Evolutionary conservation across 805 yeast species (phyloP).

Genomic region (Candida tallmaniae): DNA sequence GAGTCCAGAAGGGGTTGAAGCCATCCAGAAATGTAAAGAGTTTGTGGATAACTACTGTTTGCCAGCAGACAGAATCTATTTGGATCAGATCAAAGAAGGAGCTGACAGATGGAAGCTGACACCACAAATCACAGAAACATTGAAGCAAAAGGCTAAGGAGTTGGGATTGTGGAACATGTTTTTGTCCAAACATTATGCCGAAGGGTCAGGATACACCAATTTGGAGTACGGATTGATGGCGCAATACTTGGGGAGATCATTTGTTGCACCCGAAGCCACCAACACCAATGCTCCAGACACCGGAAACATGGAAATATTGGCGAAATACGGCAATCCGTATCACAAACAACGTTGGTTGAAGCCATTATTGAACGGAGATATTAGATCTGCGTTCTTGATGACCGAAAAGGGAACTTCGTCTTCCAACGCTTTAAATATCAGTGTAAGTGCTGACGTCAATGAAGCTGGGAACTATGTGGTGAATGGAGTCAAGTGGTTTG

Average conservation of each 20-base stretch:
- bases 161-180: slow-evolving; percentile 62
- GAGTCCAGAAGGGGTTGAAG: slow-evolving; percentile 32
- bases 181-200: slow-evolving; percentile 41
- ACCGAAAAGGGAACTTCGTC: slow-evolving; percentile 59
- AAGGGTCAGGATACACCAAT: slow-evolving; percentile 57
- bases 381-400: slow-evolving; percentile 61
- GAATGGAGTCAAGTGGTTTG: slow-evolving; percentile 67
- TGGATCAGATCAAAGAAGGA: slow-evolving; percentile 39
- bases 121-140: slow-evolving; percentile 46
- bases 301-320: slow-evolving; percentile 53
- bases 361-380: slow-evolving; percentile 52
- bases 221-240: slow-evolving; percentile 66
- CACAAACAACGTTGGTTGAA: slow-evolving; percentile 44
- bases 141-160: slow-evolving; percentile 48
- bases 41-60: slow-evolving; percentile 55
- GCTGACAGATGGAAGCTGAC: slow-evolving; percentile 41
- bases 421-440: slow-evolving; percentile 58
- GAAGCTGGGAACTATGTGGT: slow-evolving; percentile 44
- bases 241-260: slow-evolving; percentile 52
- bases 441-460: slow-evolving; percentile 37
- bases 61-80: slow-evolving; percentile 50
- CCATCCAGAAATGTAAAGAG: slow-evolving; percentile 37
- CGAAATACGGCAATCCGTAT: slow-evolving; percentile 34
- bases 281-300: slow-evolving; percentile 63
- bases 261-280: slow-evolving; percentile 54